These are phyloP conservation scores for Candida insectorum DNA, from an alignment of 805 yeast genomes.

Conservation along the genomic window DNA sequence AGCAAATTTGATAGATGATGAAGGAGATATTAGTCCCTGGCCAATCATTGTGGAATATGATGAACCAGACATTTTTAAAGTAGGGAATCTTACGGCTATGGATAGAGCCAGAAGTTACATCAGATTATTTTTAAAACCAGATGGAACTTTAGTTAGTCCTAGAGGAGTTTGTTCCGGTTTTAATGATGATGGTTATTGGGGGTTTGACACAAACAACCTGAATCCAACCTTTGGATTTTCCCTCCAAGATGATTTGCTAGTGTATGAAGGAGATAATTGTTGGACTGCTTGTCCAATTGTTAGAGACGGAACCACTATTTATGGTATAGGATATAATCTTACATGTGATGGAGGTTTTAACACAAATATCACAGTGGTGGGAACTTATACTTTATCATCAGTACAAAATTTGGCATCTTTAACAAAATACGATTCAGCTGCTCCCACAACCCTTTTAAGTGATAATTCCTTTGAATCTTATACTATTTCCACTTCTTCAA, in stretches of 20 bases:
- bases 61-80: conserved; percentile 1
- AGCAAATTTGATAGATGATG: neutral
- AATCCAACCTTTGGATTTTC: neutral
- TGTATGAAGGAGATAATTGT: neutral
- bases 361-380: conserved; percentile 1
- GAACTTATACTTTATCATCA: neutral
- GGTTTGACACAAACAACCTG: neutral
- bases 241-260: conserved; percentile 1
- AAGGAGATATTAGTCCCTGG: neutral
- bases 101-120: neutral
- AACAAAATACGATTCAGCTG: too few species aligned
- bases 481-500: neutral
- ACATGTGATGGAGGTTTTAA: conserved; percentile 2
- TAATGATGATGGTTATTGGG: conserved; percentile 2
- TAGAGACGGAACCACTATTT: neutral
- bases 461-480: conserved; percentile 1
- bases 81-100: conserved; percentile 3
- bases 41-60: conserved; percentile 4
- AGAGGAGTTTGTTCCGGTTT: conserved; percentile 3
- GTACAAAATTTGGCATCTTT: neutral
- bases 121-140: conserved; percentile 3
- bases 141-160: conserved; percentile 1
- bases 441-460: neutral
- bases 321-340: conserved; percentile 2
- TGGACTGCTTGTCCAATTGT: conserved; percentile 6